Base-by-base conservation (phyloP, 805 yeast species). In the Candida easanensis region DNA sequence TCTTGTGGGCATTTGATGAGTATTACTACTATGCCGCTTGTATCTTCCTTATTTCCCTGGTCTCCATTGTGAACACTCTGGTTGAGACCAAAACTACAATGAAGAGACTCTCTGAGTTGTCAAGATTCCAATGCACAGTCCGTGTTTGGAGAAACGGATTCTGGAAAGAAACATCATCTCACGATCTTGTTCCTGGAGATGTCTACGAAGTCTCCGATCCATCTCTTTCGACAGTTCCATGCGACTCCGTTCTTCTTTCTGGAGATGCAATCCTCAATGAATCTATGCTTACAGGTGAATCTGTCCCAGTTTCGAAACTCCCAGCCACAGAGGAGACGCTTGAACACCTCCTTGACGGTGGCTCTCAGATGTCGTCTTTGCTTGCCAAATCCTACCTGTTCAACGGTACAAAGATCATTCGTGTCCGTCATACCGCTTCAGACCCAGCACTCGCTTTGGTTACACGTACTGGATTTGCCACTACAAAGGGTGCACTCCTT, bases 221-320 rank as follows among this genome's bases (percentile, higher is more conserved):
- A 0, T 76, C 85, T 0, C 67, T 93, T 44, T 56, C 70, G 4
- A 56, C 75, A 1, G 73, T 91, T 37, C 99, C 99, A 0, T 89
- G 97, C 60, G 99, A 93, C 63, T 84, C 96, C 0, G 63, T 93
- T 11, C 69, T 93, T 38, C 66, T 91, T 16, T 79, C 89, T 26
- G 99, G 99, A 39, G 98, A 90, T 60, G 87, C 96, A 60, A 89
- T 93, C 42, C 85, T 93, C n/a, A 93, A 93, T 62, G 99, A 93
- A 61, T 86, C 97, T 5, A 93, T 93, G 96, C 73, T 93, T 17
- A 93, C 99, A 0, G 99, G 99, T 31, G 99, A 93, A 62, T 88
- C 97, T 40, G 97, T 93, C 1, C 99, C 99, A 0, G 96, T 93
- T 3, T 79, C 97, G 0, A 93, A 93, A 61, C 49, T 71, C 10